A percentile compares a stretch with the other conserved stretches of the same genome.
These are phyloP conservation scores for Hymenoscyphus occultus DNA, from an alignment of 2,329 filamentous ascomycete species.

Conservation along the genomic window DNA sequence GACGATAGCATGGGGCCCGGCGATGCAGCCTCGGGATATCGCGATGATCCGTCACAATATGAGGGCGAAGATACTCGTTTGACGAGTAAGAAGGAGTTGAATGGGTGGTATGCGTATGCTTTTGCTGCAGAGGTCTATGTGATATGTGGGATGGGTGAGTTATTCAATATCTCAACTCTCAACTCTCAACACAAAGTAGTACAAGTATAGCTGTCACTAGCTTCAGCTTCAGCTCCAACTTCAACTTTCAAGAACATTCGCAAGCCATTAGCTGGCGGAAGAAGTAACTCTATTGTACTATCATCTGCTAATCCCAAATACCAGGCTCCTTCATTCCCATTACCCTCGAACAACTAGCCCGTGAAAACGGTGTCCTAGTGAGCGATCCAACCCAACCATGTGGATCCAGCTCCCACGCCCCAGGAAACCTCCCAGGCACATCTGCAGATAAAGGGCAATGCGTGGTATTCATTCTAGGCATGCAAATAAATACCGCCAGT, in stretches of 20 bases:
- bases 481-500: conserved; percentile 90
- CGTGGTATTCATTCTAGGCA: conserved; percentile 74
- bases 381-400: conserved; percentile 76
- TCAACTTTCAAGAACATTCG: too few relatives aligned
- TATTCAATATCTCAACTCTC: background rate
- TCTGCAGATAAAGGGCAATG: conserved; percentile 61
- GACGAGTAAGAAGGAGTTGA: conserved; percentile 82
- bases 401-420: conserved; percentile 25
- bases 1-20: conserved; percentile 35
- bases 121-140: conserved; percentile 97
- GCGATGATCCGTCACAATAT: conserved; percentile 51
- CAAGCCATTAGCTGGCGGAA: too few relatives aligned
- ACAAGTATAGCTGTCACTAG: background rate
- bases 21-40: conserved; percentile 36
- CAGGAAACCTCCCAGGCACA: conserved; percentile 21
- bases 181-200: background rate
- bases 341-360: conserved; percentile 85
- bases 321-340: conserved; percentile 93
- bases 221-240: too few relatives aligned
- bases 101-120: conserved; percentile 93
- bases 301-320: conserved; percentile 22
- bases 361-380: conserved; percentile 85
- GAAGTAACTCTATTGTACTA: background rate
- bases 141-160: conserved; percentile 79
- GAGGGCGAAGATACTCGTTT: conserved; percentile 82